Evolutionary conservation across 805 yeast genomes (phyloP), one percentile per base, ranked within the genome.

Genomic region (Candida sanyiensis): DNA sequence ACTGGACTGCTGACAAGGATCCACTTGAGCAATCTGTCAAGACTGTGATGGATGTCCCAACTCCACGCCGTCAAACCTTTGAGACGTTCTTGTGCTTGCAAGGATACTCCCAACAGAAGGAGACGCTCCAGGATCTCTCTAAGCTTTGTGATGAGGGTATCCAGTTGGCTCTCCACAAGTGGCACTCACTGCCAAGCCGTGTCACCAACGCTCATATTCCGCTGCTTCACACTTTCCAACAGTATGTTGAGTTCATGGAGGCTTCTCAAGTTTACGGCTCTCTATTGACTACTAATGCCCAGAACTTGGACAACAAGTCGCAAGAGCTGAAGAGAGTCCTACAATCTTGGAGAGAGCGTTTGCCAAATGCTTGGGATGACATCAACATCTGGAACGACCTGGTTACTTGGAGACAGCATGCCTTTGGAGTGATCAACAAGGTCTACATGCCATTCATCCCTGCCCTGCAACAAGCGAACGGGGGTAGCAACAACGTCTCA

Each of bases 341-440:
- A 28, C 97, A 88, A 59, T 96, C 95, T 1, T 93, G 99, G 99
- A 72, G 98, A 54, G 99, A 93, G 57, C 78, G 99, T 46, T 67
- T 94, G 37, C 99, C 99, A 10, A 93, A 93, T 53, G 69, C 76
- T 7, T 93, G 97, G 97, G 99, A 93, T 62, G 98, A 93, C 58
- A 89, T 93, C 53, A 90, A 88, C 57, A 75, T 89, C 44, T 93
- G 99, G 99, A 89, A 94, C 49, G 99, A 93, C 57, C 65, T 93
- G 44, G 95, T 93, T 4, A 89, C 97, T 0, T 93, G 99, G 99
- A 74, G 99, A 50, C 97, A 93, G 62, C 97, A 93, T 64, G 97
- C 96, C 0, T 93, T 94, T 70, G 89, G 86, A 47, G 96, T 90
- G 19, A 89, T 93, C 51, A 93, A 93, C 67, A 84, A 84, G 58